phyloP scores from a whole-genome alignment of 192 early-diverging fungal genomes.

The Chytriomyces sp. region DNA sequence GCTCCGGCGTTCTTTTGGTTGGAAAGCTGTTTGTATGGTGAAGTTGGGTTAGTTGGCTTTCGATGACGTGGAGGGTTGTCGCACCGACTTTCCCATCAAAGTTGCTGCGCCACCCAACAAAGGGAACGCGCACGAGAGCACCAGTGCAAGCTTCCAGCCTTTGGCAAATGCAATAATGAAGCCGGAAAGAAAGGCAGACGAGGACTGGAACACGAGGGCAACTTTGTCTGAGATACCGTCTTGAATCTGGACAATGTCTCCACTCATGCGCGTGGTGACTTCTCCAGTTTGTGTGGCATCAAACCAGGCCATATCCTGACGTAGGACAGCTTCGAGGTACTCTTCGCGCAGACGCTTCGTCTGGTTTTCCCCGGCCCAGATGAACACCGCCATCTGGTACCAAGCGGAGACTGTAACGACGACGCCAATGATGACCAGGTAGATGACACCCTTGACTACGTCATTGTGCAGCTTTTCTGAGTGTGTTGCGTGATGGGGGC shows the following conservation, averaged over 20 bases:
- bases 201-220: conserved; percentile 43
- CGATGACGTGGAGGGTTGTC: too few species aligned
- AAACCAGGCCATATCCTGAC: conserved; percentile 38
- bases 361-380: conserved; percentile 41
- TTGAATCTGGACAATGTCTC: conserved; percentile 50
- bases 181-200: conserved; percentile 45
- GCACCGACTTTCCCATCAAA: conserved; percentile 59
- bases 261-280: conserved; percentile 49
- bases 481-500: too few species aligned
- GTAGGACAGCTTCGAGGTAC: conserved; percentile 35
- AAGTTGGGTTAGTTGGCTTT: too few species aligned
- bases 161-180: conserved; percentile 52
- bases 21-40: too few species aligned
- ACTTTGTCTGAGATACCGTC: conserved; percentile 60
- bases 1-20: conserved; percentile 30
- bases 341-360: conserved; percentile 40
- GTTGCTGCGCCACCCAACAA: conserved; percentile 58
- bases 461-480: conserved; percentile 17
- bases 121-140: conserved; percentile 77
- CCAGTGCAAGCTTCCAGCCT: conserved; percentile 83
- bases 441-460: conserved; percentile 26
- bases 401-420: conserved; percentile 33
- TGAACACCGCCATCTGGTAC: conserved; percentile 40
- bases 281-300: conserved; percentile 50
- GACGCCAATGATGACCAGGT: conserved; percentile 36